Conservation (phyloP, 1,139 yeast genomes). For the Pichia inconspicua region DNA sequence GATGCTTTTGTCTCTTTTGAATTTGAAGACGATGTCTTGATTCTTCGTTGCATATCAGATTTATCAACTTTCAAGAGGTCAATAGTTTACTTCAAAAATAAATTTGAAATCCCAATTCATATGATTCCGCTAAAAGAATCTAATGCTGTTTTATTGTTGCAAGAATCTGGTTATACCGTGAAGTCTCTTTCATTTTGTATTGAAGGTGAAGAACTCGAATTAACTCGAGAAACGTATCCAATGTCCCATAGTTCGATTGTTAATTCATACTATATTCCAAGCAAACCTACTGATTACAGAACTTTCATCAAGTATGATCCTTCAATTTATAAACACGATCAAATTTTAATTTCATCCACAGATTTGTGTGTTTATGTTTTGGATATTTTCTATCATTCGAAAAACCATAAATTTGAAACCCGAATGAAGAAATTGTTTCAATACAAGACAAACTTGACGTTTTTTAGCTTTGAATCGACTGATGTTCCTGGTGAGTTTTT, state of each 20-base stretch:
- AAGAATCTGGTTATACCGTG: conserved; percentile 17
- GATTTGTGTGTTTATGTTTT: conserved; percentile 19
- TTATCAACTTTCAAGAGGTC: background rate
- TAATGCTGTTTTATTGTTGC: conserved; percentile 21
- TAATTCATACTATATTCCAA: conserved; percentile 22
- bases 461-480: conserved; percentile 5
- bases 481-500: conserved; percentile 3
- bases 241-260: conserved; percentile 4
- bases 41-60: conserved; percentile 1
- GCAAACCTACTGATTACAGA: conserved; percentile 7
- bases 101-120: conserved; percentile 23
- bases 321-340: conserved; percentile 17
- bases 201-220: conserved; percentile 23
- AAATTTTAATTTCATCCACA: conserved; percentile 21
- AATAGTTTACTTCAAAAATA: conserved; percentile 15
- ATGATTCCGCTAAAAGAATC: conserved; percentile 21
- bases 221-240: conserved; percentile 15
- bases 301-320: background rate
- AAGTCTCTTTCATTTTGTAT: conserved; percentile 21
- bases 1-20: conserved; percentile 6
- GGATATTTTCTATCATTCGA: conserved; percentile 19
- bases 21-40: conserved; percentile 2
- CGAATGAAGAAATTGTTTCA: conserved; percentile 16
- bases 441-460: conserved; percentile 1
- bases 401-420: conserved; percentile 14